phyloP scores from a whole-genome alignment of 1,284 basidiomycete genomes.

The Testicularia cyperi region DNA sequence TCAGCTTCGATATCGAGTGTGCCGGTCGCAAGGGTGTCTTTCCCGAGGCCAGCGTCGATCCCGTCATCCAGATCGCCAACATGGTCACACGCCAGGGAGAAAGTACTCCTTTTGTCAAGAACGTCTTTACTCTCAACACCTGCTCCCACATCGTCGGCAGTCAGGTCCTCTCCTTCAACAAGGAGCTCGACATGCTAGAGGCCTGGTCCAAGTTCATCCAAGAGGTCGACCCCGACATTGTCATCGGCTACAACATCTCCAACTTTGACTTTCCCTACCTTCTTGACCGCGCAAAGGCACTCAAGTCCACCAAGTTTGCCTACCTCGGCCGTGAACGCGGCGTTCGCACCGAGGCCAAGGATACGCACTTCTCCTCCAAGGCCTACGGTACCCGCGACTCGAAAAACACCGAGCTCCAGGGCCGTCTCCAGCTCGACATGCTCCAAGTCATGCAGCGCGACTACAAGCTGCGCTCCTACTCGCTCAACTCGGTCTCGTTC shows the following conservation, averaged over 20 bases:
- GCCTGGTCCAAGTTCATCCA: slow-evolving; percentile 57
- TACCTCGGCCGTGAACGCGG: slow-evolving; percentile 55
- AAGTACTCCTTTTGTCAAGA: slow-evolving; percentile 55
- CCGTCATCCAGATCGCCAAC: slow-evolving; percentile 59
- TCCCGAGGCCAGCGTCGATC: slow-evolving; percentile 53
- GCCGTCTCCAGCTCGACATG: slow-evolving; percentile 59
- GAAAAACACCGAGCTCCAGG: slow-evolving; percentile 58
- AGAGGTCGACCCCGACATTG: slow-evolving; percentile 56
- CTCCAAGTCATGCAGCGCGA: slow-evolving; percentile 60
- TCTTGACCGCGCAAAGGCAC: slow-evolving; percentile 56
- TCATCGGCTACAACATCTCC: slow-evolving; percentile 60
- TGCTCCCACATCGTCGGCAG: slow-evolving; percentile 58
- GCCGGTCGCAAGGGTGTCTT: slow-evolving; percentile 60
- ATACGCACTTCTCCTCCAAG: slow-evolving; percentile 60
- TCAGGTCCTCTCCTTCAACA: slow-evolving; percentile 55
- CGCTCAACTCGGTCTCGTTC: slow-evolving; percentile 59
- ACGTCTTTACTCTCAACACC: slow-evolving; percentile 58
- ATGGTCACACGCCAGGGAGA: slow-evolving; percentile 61
- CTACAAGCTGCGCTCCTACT: slow-evolving; percentile 59
- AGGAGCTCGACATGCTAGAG: slow-evolving; percentile 55
- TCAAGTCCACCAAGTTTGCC: slow-evolving; percentile 54
- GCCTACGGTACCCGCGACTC: slow-evolving; percentile 60
- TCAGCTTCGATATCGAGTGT: slow-evolving; percentile 60
- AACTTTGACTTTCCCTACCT: slow-evolving; percentile 60
- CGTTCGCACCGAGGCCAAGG: slow-evolving; percentile 56